These are phyloP conservation scores for Senecio squalidus DNA, from an alignment of 140 eudicot genomes.

Conservation along the genomic window DNA sequence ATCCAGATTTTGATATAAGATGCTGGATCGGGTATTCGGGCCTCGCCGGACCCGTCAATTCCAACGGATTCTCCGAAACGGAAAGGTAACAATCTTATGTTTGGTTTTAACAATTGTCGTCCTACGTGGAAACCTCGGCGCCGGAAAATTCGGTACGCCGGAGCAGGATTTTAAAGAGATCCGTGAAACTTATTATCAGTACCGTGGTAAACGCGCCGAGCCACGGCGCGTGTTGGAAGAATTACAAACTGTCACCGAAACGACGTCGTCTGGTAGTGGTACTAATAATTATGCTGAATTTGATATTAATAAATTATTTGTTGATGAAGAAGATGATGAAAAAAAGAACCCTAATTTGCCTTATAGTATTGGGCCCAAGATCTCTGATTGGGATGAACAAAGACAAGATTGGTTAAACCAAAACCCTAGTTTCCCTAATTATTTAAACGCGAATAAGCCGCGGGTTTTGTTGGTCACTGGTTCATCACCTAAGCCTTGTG, in stretches of 20 bases:
- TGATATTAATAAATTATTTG: conserved; percentile 57
- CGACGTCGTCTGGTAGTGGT: conserved; percentile 14
- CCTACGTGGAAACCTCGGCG: conserved; percentile 71
- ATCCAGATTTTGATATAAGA: background rate
- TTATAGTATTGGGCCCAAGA: conserved; percentile 75
- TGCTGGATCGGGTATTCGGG: conserved; percentile 58
- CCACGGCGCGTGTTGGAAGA: conserved; percentile 82
- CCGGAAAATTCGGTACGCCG: conserved; percentile 89
- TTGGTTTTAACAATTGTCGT: conserved; percentile 62
- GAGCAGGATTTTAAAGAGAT: conserved; percentile 67
- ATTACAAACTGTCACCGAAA: conserved; percentile 15
- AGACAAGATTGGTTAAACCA: conserved; percentile 68
- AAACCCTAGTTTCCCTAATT: conserved; percentile 64
- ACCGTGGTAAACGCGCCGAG: conserved; percentile 44
- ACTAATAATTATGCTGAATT: conserved; percentile 56
- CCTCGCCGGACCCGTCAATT: conserved; percentile 60
- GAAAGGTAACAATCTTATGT: conserved; percentile 69
- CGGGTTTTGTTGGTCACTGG: conserved; percentile 89
- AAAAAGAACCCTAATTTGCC: conserved; percentile 52
- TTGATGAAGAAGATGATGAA: conserved; percentile 66
- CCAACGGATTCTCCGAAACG: conserved; percentile 44
- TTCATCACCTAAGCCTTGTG: conserved; percentile 92
- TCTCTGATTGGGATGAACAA: conserved; percentile 85
- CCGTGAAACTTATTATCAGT: conserved; percentile 50
- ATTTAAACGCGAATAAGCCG: conserved; percentile 53